Percentiles rank a stretch among this genome's conserved stretches.
Conservation (phyloP, 2,329 filamentous ascomycete genomes). For the Aureobasidium leucospermi region DNA sequence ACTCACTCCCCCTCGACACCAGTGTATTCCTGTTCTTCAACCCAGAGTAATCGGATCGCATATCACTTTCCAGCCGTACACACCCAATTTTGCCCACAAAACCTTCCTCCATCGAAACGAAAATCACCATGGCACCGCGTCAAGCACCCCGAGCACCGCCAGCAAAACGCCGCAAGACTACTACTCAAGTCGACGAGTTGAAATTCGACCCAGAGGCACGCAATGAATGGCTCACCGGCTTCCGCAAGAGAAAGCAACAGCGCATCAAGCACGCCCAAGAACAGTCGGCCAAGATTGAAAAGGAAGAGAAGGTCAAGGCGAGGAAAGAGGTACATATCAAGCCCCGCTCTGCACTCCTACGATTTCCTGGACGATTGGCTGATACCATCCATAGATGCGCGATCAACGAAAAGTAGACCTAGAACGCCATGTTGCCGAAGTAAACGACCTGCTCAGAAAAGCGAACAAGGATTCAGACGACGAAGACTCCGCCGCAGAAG, state of each 20-base stretch:
- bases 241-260: conserved; percentile 90
- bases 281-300: conserved; percentile 66
- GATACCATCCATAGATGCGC: conserved; percentile 53
- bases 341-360: too few relatives aligned
- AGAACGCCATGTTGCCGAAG: conserved; percentile 70
- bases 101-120: not conserved
- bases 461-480: conserved; percentile 29
- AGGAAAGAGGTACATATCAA: conserved; percentile 61
- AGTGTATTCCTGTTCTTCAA: not conserved
- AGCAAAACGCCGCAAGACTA: conserved; percentile 9
- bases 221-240: conserved; percentile 84
- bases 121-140: not conserved
- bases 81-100: not conserved
- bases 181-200: conserved; percentile 62
- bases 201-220: conserved; percentile 74
- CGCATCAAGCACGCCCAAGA: conserved; percentile 80
- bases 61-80: not conserved
- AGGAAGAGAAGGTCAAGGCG: conserved; percentile 65
- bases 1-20: not conserved
- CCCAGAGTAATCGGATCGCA: not conserved
- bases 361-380: not conserved
- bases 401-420: conserved; percentile 77
- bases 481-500: conserved; percentile 22
- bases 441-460: conserved; percentile 62
- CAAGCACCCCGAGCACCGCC: conserved; percentile 4